Evolutionary conservation across 1,139 yeast genomes (phyloP).

Genomic region (Nadsonia commutata): DNA sequence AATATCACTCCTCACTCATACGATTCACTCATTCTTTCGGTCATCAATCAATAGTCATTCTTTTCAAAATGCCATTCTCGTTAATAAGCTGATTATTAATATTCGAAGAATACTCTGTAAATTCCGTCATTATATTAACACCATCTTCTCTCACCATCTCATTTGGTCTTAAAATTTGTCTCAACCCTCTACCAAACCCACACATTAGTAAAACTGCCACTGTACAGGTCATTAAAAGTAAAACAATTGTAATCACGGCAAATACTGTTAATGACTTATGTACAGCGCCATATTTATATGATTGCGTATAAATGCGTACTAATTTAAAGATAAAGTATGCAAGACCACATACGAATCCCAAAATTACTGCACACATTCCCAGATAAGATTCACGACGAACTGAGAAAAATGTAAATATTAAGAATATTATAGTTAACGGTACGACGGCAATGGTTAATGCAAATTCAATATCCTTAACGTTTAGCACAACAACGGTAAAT

Average conservation of each 20-base stretch:
- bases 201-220: slow-evolving; percentile 26
- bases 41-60: too few species aligned
- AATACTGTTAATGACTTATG: slow-evolving; percentile 34
- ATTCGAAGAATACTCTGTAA: too few species aligned
- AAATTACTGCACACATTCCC: slow-evolving; percentile 23
- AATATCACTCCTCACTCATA: too few species aligned
- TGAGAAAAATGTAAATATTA: slow-evolving; percentile 28
- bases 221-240: slow-evolving; percentile 27
- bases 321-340: slow-evolving; percentile 39
- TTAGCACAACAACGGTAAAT: slow-evolving; percentile 35
- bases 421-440: slow-evolving; percentile 31
- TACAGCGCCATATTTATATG: slow-evolving; percentile 32
- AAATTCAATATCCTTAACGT: slow-evolving; percentile 32
- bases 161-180: slow-evolving; percentile 10
- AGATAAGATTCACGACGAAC: slow-evolving; percentile 26
- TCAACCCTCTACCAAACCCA: slow-evolving; percentile 32
- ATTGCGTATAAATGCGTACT: slow-evolving; percentile 35
- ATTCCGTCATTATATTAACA: too few species aligned
- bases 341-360: slow-evolving; percentile 29
- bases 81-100: too few species aligned
- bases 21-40: too few species aligned
- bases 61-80: too few species aligned
- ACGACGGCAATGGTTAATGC: slow-evolving; percentile 35
- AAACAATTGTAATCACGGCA: slow-evolving; percentile 32
- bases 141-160: too few species aligned